Percentiles rank a stretch among this genome's conserved stretches.
Evolutionary conservation across 305 asterid species (phyloP).

Genomic region (Fraxinus velutina): DNA sequence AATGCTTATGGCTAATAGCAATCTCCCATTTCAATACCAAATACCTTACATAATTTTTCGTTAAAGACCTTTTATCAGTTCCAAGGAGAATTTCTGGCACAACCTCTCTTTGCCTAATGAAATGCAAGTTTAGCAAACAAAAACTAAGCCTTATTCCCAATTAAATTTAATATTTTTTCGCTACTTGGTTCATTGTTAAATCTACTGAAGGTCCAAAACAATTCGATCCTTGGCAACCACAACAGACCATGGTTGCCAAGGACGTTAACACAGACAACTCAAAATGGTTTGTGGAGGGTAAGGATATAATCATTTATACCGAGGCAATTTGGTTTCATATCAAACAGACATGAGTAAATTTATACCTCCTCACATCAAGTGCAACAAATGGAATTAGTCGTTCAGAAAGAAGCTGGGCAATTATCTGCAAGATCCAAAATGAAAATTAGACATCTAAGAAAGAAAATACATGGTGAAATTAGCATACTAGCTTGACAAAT

Average conservation of each 20-base stretch:
- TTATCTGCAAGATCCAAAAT: slow-evolving; percentile 56
- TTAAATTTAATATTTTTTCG: background rate
- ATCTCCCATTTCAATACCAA: background rate
- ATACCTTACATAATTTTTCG: background rate
- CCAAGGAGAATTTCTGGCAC: slow-evolving; percentile 2
- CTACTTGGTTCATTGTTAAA: background rate
- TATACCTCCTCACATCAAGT: slow-evolving; percentile 96
- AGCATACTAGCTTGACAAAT: slow-evolving; percentile 19
- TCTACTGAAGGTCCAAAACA: background rate
- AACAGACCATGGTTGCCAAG: background rate
- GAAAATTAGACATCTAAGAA: slow-evolving; percentile 16
- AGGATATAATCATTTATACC: background rate
- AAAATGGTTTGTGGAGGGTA: background rate
- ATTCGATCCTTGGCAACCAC: background rate
- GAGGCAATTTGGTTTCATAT: background rate
- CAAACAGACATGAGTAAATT: background rate
- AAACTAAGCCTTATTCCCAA: background rate
- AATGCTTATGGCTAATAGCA: background rate
- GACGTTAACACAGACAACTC: background rate
- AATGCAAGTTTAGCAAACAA: background rate
- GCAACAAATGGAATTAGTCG: slow-evolving; percentile 98
- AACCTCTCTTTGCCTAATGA: background rate
- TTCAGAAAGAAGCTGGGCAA: slow-evolving; percentile 99
- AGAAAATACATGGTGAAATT: slow-evolving; percentile 10
- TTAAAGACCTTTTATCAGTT: background rate